phyloP scores from a whole-genome alignment of 345 rosid genomes.

The Ailanthus altissimus region DNA sequence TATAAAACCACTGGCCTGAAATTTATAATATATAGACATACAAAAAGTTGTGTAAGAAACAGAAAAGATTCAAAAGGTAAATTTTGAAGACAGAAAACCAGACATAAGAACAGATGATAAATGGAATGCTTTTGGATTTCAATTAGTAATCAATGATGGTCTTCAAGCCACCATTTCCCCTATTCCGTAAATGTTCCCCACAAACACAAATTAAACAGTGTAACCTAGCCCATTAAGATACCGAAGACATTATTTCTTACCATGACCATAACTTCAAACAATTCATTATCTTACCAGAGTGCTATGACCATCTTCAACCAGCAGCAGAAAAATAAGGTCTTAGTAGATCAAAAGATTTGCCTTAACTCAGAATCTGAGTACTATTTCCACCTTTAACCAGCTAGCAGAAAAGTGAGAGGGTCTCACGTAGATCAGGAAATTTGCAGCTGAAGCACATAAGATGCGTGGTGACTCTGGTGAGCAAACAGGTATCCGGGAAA shows the following conservation, averaged over 20 bases:
- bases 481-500: conserved; percentile 3
- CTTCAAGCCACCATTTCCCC: not conserved
- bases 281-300: not conserved
- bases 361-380: not conserved
- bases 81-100: not conserved
- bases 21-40: not conserved
- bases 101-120: not conserved
- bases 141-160: not conserved
- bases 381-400: not conserved
- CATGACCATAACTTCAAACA: not conserved
- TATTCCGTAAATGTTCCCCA: not conserved
- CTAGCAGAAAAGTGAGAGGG: not conserved
- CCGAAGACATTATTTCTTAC: not conserved
- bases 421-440: conserved; percentile 13
- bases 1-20: not conserved
- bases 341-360: not conserved
- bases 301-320: not conserved
- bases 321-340: not conserved
- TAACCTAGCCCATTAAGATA: not conserved
- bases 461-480: not conserved
- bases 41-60: not conserved
- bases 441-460: conserved; percentile 12
- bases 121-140: not conserved
- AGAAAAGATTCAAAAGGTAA: not conserved
- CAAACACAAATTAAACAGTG: not conserved